Base-by-base conservation (phyloP, 2,329 filamentous ascomycete genomes). In the Paradendryphiella salina region DNA sequence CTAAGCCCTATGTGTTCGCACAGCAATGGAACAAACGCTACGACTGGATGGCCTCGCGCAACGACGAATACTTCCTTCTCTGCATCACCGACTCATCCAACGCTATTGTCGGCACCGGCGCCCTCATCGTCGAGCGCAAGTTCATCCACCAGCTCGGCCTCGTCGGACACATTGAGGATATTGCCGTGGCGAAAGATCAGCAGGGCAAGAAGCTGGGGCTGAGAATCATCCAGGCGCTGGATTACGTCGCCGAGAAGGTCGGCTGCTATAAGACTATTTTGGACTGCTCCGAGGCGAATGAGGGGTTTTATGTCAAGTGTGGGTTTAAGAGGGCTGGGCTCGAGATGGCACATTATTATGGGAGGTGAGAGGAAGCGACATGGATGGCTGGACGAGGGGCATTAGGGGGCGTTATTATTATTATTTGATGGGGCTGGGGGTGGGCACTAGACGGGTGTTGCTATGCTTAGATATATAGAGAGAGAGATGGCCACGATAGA, bases 251-350 rank as follows among this genome's bases (percentile, higher is more conserved):
- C 47, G 85, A 90, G 71, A 84, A 90, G 71, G 86, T 94, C 50
- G 94, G 93, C 47, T 97, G 93, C 77, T 97, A 97, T 77, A 97
- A 90, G 87, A 91, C 86, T 60, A 97, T 99, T 63, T 83, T 97
- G 59, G 93, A 97, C 75, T 99, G 94, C 79, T 95, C 89, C 61
- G 93, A 96, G 75, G 85, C 88, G 64, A 99, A 97, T 73, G 91
- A 96, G 75, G 93, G 92, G 17, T 97, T 99, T 79, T 99, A 99
- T 74, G 82, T 96, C 74, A 97, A 97, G 82, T 97, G 94, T 76
- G 93, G 93, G 51, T 97, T 96, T 76, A 88, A 90, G 76, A 81
- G 90, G 56, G 93, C 91, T 21, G 94, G 94, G 13, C 77, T 96
- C 49, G 90, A 99, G 77, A 97, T 99, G 94, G 91, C 93, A 35